Base-by-base conservation (phyloP, 2,329 filamentous ascomycete genomes). In the Passalora sequoiae region DNA sequence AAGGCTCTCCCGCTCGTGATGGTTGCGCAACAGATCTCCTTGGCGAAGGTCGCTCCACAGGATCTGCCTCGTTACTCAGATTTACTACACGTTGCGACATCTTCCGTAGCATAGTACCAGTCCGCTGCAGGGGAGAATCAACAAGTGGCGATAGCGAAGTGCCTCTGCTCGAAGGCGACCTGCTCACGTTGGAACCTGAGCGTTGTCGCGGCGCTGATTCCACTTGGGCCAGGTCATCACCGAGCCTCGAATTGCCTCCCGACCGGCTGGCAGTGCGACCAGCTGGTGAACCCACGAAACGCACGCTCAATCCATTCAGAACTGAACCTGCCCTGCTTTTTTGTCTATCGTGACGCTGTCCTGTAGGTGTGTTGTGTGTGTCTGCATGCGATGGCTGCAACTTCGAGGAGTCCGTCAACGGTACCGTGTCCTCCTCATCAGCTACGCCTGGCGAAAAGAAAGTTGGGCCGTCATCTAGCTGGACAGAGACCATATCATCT, bases 61-160 rank as follows among this genome's bases (percentile, higher is more conserved):
- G 70, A 56, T 96, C 87, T 4, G 83, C 84, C 59, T 97, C 92
- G 61, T 94, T 94, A 67, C 89, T 95, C 57, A 98, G 78, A 61
- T 97, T 97, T 60, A 98, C 92, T 43, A 98, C 89, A 71, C 92
- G 87, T 69, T 96, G 89, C 22, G 94, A 97, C 81, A 98, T 94
- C 54, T 80, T 81, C 51, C 73, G 66, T 60, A 76, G 61, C 59
- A 77, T 70, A 47, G 70, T 73, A 17, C 70, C 68, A 28, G 72
- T 74, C 43, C 74, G 63, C 33, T 66, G 63, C 35, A 77, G 61
- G 16, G 73, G 69, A 28, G 71, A 74, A 27, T 67, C 68, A 12
- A 65, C 60, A 13, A 63, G 60, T 27, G 71, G 68, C 32, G 72
- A 73, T 13, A 72, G 60, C 6, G 71, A 73, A 33, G 69, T 62